These are phyloP conservation scores for Penicillium expansum DNA, from an alignment of 2,329 filamentous ascomycete genomes.

Conservation along the genomic window DNA sequence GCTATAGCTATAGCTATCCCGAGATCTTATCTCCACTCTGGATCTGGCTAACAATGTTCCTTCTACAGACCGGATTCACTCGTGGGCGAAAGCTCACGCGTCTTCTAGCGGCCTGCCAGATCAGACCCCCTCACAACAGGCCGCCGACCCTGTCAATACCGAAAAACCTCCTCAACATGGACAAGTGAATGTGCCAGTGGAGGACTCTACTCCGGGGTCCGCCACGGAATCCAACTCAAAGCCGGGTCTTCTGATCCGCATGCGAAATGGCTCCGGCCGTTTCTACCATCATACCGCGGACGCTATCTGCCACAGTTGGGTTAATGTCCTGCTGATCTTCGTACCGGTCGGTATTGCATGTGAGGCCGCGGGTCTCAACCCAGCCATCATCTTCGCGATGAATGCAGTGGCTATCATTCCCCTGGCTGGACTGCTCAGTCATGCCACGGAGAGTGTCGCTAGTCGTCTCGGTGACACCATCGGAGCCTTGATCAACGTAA, in stretches of 20 bases:
- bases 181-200: constrained; percentile 28
- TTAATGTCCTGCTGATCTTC: constrained; percentile 45
- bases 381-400: constrained; percentile 67
- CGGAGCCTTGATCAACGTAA: constrained; percentile 71
- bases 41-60: constrained; percentile 11
- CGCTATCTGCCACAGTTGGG: constrained; percentile 41
- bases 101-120: constrained; percentile 19
- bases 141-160: constrained; percentile 3
- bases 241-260: constrained; percentile 25
- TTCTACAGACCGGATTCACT: constrained; percentile 36
- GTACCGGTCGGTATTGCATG: constrained; percentile 43
- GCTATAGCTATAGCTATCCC: neutral
- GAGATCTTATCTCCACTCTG: neutral
- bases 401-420: constrained; percentile 75
- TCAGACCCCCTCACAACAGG: neutral
- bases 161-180: constrained; percentile 24
- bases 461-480: constrained; percentile 69
- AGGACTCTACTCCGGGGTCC: constrained; percentile 18
- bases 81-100: constrained; percentile 44
- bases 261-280: constrained; percentile 32
- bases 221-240: constrained; percentile 22
- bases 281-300: constrained; percentile 36
- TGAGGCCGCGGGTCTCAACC: constrained; percentile 46
- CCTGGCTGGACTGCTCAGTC: constrained; percentile 67
- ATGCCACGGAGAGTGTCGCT: constrained; percentile 73